These are phyloP conservation scores for Syzygium malaccense DNA, from an alignment of 441 rosid genomes.

Conservation along the genomic window DNA sequence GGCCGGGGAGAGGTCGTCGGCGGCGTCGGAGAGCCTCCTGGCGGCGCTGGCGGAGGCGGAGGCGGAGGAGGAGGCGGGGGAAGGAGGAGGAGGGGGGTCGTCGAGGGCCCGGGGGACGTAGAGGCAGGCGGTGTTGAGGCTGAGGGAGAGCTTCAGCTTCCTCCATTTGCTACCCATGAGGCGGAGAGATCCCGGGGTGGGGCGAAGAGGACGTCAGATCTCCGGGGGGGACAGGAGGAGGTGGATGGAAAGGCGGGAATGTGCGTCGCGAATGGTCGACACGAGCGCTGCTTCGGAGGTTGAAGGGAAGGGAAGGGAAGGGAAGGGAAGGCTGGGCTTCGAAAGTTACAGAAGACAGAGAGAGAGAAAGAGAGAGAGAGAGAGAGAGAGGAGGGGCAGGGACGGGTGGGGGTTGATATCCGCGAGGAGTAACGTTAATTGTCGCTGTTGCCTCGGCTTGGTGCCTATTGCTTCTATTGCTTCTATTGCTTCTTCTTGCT, in stretches of 20 bases:
- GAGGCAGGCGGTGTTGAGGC: conserved; percentile 7
- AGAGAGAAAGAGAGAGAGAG: not conserved
- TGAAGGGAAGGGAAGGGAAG: not conserved
- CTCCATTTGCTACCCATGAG: conserved; percentile 13
- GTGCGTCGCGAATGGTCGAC: not conserved
- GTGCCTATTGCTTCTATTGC: not conserved
- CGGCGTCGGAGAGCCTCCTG: conserved; percentile 33
- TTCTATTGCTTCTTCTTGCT: not conserved
- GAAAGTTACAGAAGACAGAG: not conserved
- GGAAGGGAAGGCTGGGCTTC: not conserved
- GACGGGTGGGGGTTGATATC: not conserved
- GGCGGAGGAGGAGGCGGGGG: conserved; percentile 24
- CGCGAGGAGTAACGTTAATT: not conserved
- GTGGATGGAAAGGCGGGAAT: not conserved
- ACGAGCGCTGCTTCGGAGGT: not conserved
- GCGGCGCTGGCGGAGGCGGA: conserved; percentile 16
- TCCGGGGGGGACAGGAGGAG: not conserved
- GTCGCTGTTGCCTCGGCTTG: not conserved
- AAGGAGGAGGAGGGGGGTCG: not conserved
- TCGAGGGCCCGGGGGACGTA: conserved; percentile 6
- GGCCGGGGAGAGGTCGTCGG: conserved; percentile 28
- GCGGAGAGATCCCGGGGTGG: not conserved
- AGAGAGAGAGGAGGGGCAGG: not conserved
- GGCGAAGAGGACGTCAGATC: not conserved
- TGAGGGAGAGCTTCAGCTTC: conserved; percentile 13